phyloP scores from a whole-genome alignment of 768 basidiomycete species.

The Leucogyrophana mollusca region DNA sequence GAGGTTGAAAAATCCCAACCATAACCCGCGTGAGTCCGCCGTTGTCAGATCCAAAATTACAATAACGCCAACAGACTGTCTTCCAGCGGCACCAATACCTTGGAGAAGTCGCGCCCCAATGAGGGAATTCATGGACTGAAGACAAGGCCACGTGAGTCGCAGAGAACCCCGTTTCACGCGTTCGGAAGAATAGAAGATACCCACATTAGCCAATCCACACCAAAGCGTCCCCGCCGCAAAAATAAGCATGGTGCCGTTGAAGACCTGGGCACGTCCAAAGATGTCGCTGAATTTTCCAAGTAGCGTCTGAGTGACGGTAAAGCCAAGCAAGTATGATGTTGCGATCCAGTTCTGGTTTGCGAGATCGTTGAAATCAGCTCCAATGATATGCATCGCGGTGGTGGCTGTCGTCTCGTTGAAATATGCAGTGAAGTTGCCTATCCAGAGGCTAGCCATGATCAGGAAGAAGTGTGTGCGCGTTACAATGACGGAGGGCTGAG shows the following conservation, averaged over 20 bases:
- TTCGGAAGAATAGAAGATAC: slow-evolving; percentile 3
- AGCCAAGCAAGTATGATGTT: slow-evolving; percentile 32
- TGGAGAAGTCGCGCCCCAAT: slow-evolving; percentile 33
- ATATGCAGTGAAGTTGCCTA: slow-evolving; percentile 35
- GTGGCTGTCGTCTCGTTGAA: slow-evolving; percentile 33
- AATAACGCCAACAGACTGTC: slow-evolving; percentile 36
- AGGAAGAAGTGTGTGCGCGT: slow-evolving; percentile 29
- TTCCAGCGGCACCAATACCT: slow-evolving; percentile 36
- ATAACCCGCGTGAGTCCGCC: slow-evolving; percentile 31
- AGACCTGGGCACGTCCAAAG: slow-evolving; percentile 31
- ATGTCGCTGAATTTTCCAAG: slow-evolving; percentile 35
- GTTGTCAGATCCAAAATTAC: slow-evolving; percentile 36
- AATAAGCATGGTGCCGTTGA: slow-evolving; percentile 34
- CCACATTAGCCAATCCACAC: slow-evolving; percentile 31
- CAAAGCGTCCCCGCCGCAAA: slow-evolving; percentile 32
- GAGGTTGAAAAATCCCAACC: slow-evolving; percentile 35
- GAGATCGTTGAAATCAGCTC: slow-evolving; percentile 26
- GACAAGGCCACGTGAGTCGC: slow-evolving; percentile 4
- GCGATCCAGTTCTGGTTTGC: slow-evolving; percentile 35
- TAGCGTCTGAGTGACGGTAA: slow-evolving; percentile 34
- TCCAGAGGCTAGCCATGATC: slow-evolving; percentile 33
- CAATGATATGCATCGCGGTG: slow-evolving; percentile 34
- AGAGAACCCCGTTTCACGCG: neutral
- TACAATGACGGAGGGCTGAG: slow-evolving; percentile 26
- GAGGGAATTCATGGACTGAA: slow-evolving; percentile 33